A percentile compares a stretch with the other conserved stretches of the same genome.
These are phyloP conservation scores for Picea abies DNA, from an alignment of 83 land plant species.

Conservation along the genomic window DNA sequence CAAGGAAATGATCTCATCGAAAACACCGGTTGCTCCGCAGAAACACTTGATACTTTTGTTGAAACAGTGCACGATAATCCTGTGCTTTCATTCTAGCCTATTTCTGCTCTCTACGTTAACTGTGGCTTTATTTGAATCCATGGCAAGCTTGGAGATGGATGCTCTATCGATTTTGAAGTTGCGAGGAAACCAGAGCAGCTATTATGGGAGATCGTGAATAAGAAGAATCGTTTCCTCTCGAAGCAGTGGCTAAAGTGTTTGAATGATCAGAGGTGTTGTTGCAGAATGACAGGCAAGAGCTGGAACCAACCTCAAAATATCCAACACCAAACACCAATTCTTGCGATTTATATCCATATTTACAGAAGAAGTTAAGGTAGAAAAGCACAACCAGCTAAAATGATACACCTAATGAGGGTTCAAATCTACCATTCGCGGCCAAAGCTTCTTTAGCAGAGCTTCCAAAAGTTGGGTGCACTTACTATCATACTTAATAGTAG, in stretches of 20 bases:
- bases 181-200: too few relatives aligned
- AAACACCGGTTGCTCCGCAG: too few relatives aligned
- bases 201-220: too few relatives aligned
- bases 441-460: slow-evolving; percentile 50
- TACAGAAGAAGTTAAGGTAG: slow-evolving; percentile 44
- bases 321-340: slow-evolving; percentile 34
- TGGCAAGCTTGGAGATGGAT: too few relatives aligned
- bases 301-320: slow-evolving; percentile 51
- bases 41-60: too few relatives aligned
- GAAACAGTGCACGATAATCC: too few relatives aligned
- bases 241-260: slow-evolving; percentile 69
- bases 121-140: too few relatives aligned
- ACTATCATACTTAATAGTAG: too few relatives aligned
- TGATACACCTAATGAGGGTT: slow-evolving; percentile 53
- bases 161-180: too few relatives aligned
- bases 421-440: slow-evolving; percentile 33
- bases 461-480: slow-evolving; percentile 1
- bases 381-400: slow-evolving; percentile 56
- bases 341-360: slow-evolving; percentile 13
- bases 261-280: slow-evolving; percentile 67
- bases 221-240: slow-evolving; percentile 15
- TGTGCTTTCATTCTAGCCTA: too few relatives aligned
- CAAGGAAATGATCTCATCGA: too few relatives aligned
- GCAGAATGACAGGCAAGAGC: slow-evolving; percentile 53
- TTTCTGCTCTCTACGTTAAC: too few relatives aligned